Evolutionary conservation across 2,329 filamentous ascomycete genomes (phyloP).

Genomic region (Ascochyta rabiei): DNA sequence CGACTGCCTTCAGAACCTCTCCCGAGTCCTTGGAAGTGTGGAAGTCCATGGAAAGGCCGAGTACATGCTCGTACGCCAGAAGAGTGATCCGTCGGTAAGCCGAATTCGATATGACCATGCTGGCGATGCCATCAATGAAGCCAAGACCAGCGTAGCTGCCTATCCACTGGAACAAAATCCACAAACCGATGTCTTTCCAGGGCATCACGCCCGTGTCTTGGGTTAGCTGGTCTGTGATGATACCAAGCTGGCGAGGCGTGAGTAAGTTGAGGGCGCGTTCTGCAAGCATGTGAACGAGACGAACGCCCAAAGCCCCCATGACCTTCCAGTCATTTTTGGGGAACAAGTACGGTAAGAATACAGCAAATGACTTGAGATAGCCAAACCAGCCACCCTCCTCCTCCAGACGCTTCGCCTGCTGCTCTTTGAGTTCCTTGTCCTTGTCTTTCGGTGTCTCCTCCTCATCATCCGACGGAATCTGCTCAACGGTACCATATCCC

Average conservation of each 20-base stretch:
- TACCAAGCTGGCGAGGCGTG: slow-evolving; percentile 80
- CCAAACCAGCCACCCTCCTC: slow-evolving; percentile 78
- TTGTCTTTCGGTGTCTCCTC: slow-evolving; percentile 60
- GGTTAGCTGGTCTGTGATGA: slow-evolving; percentile 73
- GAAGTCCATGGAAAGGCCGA: slow-evolving; percentile 73
- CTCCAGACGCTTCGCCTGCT: slow-evolving; percentile 67
- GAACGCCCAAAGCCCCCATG: slow-evolving; percentile 70
- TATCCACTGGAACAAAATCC: slow-evolving; percentile 55
- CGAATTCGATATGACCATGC: slow-evolving; percentile 62
- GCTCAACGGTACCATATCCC: slow-evolving; percentile 43
- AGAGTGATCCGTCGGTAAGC: slow-evolving; percentile 64
- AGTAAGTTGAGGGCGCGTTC: slow-evolving; percentile 77
- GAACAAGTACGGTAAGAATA: slow-evolving; percentile 82
- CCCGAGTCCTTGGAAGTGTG: slow-evolving; percentile 70
- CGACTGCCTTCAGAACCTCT: slow-evolving; percentile 68
- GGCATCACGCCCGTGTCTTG: slow-evolving; percentile 56
- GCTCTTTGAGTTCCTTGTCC: slow-evolving; percentile 61
- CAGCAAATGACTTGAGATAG: slow-evolving; percentile 74
- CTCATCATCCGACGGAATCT: slow-evolving; percentile 22
- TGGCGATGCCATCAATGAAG: slow-evolving; percentile 58
- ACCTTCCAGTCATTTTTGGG: slow-evolving; percentile 70
- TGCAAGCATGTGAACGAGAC: slow-evolving; percentile 70
- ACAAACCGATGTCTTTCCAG: slow-evolving; percentile 60
- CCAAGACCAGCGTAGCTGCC: slow-evolving; percentile 59
- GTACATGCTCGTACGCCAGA: slow-evolving; percentile 69